These are phyloP conservation scores for Pseudogymnoascus sp. DNA, from an alignment of 2,329 filamentous ascomycete species.

Conservation along the genomic window DNA sequence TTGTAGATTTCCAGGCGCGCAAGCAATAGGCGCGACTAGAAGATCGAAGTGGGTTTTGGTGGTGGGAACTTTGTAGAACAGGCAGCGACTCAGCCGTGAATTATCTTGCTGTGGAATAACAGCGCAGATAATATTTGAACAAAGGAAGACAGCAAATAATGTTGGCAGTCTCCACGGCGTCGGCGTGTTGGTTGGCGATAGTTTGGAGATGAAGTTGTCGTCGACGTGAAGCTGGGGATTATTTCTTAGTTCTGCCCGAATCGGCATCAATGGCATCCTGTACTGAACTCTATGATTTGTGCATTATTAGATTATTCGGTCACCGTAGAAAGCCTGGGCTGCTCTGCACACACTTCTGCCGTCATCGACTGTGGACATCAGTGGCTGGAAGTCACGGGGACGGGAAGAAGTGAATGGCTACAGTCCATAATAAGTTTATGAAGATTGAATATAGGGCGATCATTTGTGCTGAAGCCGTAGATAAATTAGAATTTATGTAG, in stretches of 20 bases:
- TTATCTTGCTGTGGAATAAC: not conserved
- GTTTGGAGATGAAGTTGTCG: not conserved
- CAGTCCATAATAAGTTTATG: not conserved
- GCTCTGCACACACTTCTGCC: not conserved
- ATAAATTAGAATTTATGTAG: not conserved
- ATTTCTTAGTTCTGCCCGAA: constrained; percentile 4
- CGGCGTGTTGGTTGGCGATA: not conserved
- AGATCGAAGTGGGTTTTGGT: not conserved
- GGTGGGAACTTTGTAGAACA: not conserved
- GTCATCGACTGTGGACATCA: not conserved
- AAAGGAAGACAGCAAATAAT: not conserved
- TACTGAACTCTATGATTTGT: not conserved
- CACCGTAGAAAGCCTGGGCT: not conserved
- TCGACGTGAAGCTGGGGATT: constrained; percentile 1
- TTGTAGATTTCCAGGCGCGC: not conserved
- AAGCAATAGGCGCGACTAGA: not conserved
- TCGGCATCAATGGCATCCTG: not conserved
- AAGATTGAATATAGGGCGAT: not conserved
- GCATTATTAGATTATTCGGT: not conserved
- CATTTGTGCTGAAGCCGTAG: not conserved
- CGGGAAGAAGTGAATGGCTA: not conserved
- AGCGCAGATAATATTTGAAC: not conserved
- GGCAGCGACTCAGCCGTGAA: not conserved
- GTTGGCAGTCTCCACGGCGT: not conserved
- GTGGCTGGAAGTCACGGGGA: not conserved